Percentiles rank a stretch among this genome's conserved stretches.
These are phyloP conservation scores for Danielia oregonensis DNA, from an alignment of 805 yeast genomes.

Conservation along the genomic window DNA sequence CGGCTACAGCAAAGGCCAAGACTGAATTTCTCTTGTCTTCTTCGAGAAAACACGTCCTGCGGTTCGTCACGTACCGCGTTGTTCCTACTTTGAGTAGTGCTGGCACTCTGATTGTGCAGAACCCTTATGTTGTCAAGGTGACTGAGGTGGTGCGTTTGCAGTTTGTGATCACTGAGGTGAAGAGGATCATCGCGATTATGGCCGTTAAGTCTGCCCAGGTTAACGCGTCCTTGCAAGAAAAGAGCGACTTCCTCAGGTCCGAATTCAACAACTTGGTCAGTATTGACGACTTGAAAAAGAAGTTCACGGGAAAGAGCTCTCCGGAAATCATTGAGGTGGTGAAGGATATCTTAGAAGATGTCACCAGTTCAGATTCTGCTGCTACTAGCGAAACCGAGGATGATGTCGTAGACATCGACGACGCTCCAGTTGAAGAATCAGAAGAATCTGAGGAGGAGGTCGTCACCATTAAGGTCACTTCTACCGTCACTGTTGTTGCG, in stretches of 20 bases:
- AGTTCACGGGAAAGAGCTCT: constrained; percentile 2
- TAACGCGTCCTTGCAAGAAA: constrained; percentile 9
- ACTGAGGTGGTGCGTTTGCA: background rate
- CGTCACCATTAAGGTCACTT: background rate
- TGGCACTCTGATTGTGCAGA: background rate
- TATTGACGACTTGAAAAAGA: constrained; percentile 3
- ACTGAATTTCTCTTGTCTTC: background rate
- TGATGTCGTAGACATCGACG: background rate
- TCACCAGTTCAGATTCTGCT: constrained; percentile 5
- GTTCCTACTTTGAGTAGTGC: background rate
- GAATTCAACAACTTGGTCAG: constrained; percentile 8
- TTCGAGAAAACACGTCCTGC: background rate
- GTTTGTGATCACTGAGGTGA: constrained; percentile 1
- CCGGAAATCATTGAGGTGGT: constrained; percentile 4
- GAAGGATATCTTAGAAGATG: constrained; percentile 6
- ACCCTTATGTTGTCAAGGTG: constrained; percentile 1
- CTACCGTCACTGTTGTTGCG: background rate
- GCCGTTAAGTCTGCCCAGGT: constrained; percentile 6
- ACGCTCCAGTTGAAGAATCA: background rate
- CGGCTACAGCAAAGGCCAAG: constrained; percentile 1
- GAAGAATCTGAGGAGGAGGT: background rate
- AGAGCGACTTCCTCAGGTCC: constrained; percentile 11
- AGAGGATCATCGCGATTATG: constrained; percentile 3
- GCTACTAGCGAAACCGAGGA: background rate
- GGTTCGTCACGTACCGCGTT: background rate